Evolutionary conservation across 495 filamentous ascomycete species (phyloP).

Genomic region (Hypoxylon subgilvum): DNA sequence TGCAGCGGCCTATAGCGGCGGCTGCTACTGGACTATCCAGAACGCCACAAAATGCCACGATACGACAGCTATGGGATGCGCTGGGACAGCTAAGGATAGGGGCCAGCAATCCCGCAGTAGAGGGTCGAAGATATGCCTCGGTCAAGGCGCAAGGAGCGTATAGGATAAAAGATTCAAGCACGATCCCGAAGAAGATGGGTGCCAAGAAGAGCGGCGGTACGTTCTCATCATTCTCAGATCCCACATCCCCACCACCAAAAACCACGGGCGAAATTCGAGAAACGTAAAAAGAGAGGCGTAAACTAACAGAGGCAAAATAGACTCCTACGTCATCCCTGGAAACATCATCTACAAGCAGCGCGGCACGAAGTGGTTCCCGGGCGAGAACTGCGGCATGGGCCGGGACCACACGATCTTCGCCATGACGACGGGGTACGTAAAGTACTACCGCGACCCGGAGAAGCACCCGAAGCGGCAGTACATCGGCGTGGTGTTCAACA

Average conservation of each 20-base stretch:
- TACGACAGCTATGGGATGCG: conserved; percentile 42
- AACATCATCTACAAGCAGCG: conserved; percentile 98
- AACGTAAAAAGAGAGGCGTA: conserved; percentile 8
- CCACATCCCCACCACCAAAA: neutral
- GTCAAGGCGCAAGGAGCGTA: conserved; percentile 88
- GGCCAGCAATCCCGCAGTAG: conserved; percentile 47
- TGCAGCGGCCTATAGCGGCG: conserved; percentile 58
- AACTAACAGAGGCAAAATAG: conserved; percentile 45
- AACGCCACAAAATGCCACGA: conserved; percentile 28
- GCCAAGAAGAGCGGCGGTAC: conserved; percentile 87
- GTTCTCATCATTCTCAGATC: conserved; percentile 30
- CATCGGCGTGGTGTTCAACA: conserved; percentile 88
- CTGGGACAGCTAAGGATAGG: conserved; percentile 48
- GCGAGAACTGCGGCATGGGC: conserved; percentile 91
- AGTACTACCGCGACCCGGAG: conserved; percentile 88
- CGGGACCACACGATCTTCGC: conserved; percentile 98
- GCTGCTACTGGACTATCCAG: conserved; percentile 49
- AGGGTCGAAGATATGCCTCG: conserved; percentile 71
- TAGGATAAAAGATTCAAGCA: conserved; percentile 79
- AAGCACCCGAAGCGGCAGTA: conserved; percentile 82
- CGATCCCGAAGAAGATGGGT: conserved; percentile 89
- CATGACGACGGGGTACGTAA: conserved; percentile 81
- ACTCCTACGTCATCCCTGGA: conserved; percentile 88
- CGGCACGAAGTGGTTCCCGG: conserved; percentile 90
- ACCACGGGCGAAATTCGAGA: neutral